These are phyloP conservation scores for Candida sp. DNA, from an alignment of 1,139 yeast species.

Conservation along the genomic window DNA sequence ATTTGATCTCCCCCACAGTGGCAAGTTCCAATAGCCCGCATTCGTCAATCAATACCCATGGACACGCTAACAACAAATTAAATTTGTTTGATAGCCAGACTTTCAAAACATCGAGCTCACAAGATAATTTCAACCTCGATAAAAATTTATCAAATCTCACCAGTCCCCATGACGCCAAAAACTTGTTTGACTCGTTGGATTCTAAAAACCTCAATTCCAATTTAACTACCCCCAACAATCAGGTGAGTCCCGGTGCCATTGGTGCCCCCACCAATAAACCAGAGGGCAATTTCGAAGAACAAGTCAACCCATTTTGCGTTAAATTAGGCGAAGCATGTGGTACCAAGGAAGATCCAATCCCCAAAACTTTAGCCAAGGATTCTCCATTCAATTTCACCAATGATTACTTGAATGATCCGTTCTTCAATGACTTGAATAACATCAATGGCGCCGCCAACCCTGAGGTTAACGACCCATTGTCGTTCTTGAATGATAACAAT, in stretches of 20 bases:
- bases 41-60: background rate
- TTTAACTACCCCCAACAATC: slow-evolving; percentile 9
- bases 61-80: background rate
- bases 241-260: slow-evolving; percentile 6
- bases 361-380: slow-evolving; percentile 29
- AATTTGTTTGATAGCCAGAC: background rate
- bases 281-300: slow-evolving; percentile 35
- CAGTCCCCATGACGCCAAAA: slow-evolving; percentile 34
- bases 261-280: slow-evolving; percentile 10
- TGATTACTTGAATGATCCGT: slow-evolving; percentile 25
- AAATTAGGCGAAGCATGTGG: slow-evolving; percentile 83
- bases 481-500: slow-evolving; percentile 43
- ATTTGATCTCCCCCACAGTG: background rate
- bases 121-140: background rate
- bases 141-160: slow-evolving; percentile 9
- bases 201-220: slow-evolving; percentile 14
- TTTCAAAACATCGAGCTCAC: background rate
- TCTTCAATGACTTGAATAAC: slow-evolving; percentile 14
- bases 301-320: slow-evolving; percentile 64
- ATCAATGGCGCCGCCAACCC: slow-evolving; percentile 5
- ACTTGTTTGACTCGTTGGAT: slow-evolving; percentile 34
- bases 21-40: background rate
- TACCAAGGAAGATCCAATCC: slow-evolving; percentile 65
- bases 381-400: slow-evolving; percentile 14
- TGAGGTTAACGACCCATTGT: slow-evolving; percentile 34